These are phyloP conservation scores for Penicillium mononematosum DNA, from an alignment of 495 filamentous ascomycete genomes.

Conservation along the genomic window DNA sequence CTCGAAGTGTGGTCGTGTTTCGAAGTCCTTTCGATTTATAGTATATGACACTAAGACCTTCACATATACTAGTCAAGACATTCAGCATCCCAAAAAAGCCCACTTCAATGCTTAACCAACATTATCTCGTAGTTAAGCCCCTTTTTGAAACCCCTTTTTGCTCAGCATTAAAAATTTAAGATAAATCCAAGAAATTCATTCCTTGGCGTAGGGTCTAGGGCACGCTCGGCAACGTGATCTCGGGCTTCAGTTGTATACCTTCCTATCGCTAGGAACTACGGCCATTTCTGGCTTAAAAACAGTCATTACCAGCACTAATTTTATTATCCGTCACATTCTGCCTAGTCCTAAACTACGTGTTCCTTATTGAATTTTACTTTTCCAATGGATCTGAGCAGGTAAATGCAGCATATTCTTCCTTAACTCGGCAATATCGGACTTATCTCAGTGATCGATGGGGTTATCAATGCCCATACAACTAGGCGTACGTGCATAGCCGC, in stretches of 20 bases:
- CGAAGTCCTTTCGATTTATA: background rate
- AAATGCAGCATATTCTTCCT: background rate
- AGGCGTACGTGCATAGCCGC: background rate
- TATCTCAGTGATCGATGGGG: background rate
- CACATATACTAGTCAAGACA: background rate
- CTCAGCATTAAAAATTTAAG: background rate
- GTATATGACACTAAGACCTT: background rate
- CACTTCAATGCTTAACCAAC: background rate
- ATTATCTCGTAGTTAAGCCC: background rate
- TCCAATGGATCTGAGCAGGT: background rate
- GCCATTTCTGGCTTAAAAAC: background rate
- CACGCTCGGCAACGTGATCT: background rate
- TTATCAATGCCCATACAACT: background rate
- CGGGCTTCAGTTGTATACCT: background rate
- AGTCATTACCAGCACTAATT: background rate
- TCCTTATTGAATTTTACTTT: background rate
- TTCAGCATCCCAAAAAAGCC: background rate
- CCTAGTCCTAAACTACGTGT: background rate
- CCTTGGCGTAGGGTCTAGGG: constrained; percentile 6
- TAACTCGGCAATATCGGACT: background rate
- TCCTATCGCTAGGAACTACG: background rate
- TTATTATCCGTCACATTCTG: background rate
- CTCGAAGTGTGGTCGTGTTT: background rate
- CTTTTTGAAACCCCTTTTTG: background rate
- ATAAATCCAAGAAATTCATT: background rate